A percentile compares a stretch with the other conserved stretches of the same genome.
These are phyloP conservation scores for Macrotyloma uniflorum DNA, from an alignment of 306 rosid genomes.

Conservation along the genomic window DNA sequence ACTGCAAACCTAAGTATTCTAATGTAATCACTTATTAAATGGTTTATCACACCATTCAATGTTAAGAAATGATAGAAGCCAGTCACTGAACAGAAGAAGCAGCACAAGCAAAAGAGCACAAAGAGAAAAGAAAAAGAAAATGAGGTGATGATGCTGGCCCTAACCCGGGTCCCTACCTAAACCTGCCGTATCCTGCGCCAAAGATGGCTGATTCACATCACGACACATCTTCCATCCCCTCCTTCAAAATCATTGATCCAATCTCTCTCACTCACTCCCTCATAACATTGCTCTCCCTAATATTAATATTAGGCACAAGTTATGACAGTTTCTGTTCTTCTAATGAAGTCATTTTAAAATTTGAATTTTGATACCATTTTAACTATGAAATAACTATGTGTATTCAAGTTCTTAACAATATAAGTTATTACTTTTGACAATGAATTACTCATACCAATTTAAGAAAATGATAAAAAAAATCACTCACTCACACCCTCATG, in stretches of 20 bases:
- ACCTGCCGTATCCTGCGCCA: slow-evolving; percentile 81
- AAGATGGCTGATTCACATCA: slow-evolving; percentile 78
- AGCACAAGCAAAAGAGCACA: slow-evolving; percentile 29
- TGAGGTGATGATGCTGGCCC: slow-evolving; percentile 25
- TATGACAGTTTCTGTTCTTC: too few species aligned
- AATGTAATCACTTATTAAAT: neutral
- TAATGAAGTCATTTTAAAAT: too few species aligned
- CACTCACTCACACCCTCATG: slow-evolving; percentile 16
- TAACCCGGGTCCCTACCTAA: slow-evolving; percentile 49
- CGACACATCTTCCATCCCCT: slow-evolving; percentile 41
- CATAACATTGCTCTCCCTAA: too few species aligned
- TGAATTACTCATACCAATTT: too few species aligned
- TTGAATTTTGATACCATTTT: too few species aligned
- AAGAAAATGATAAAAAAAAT: too few species aligned
- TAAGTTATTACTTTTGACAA: too few species aligned
- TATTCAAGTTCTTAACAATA: too few species aligned
- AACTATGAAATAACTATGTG: too few species aligned
- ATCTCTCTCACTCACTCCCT: slow-evolving; percentile 21
- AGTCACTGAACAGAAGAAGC: neutral
- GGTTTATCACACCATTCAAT: neutral
- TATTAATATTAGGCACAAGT: too few species aligned
- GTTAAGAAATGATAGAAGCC: neutral
- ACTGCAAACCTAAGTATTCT: too few species aligned
- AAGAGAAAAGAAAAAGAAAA: slow-evolving; percentile 29
- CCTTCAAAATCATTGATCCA: slow-evolving; percentile 42